Evolutionary conservation across 495 filamentous ascomycete genomes (phyloP).

Genomic region (Acidiella bohemica): DNA sequence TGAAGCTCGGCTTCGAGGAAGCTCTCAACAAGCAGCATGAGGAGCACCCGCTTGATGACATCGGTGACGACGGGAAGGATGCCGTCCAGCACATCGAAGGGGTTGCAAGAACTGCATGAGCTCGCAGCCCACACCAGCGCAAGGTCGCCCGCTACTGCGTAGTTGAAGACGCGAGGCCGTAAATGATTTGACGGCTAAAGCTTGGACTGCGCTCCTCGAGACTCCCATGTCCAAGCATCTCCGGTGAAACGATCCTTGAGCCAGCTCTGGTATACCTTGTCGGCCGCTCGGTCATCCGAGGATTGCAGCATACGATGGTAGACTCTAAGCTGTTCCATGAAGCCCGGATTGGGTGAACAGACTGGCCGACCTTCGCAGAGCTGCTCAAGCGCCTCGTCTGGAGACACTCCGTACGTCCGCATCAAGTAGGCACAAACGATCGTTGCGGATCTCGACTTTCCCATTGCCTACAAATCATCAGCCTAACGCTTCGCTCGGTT

Average conservation of each 20-base stretch:
- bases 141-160: too few species aligned
- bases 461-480: too few species aligned
- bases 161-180: too few species aligned
- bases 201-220: constrained; percentile 6
- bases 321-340: constrained; percentile 23
- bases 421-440: constrained; percentile 23
- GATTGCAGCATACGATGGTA: constrained; percentile 19
- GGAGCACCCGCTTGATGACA: too few species aligned
- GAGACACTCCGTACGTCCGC: constrained; percentile 14
- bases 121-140: too few species aligned
- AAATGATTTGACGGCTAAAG: constrained; percentile 3
- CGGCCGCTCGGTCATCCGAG: not conserved
- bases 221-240: constrained; percentile 23
- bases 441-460: constrained; percentile 23
- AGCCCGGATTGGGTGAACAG: constrained; percentile 24
- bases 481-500: too few species aligned
- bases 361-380: constrained; percentile 24
- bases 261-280: constrained; percentile 20
- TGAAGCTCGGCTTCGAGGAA: constrained; percentile 11
- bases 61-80: too few species aligned
- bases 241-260: constrained; percentile 18
- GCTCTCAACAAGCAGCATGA: constrained; percentile 8
- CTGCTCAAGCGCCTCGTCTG: constrained; percentile 16
- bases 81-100: too few species aligned
- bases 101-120: too few species aligned